Base-by-base conservation (phyloP, 2,329 filamentous ascomycete genomes). In the Botrytis elliptica region DNA sequence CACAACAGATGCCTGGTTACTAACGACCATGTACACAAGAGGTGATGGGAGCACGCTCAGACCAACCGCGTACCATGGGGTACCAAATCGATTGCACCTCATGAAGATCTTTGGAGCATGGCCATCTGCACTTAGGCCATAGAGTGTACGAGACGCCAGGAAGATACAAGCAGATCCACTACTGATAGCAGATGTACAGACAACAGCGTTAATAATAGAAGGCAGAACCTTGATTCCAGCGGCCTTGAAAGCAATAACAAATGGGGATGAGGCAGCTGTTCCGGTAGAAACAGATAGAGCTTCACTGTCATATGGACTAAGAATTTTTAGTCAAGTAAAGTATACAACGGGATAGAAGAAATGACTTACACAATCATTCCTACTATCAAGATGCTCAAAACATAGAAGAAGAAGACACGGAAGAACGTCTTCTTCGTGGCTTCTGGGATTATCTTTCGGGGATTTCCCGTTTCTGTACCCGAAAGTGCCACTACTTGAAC, bases 191-290 rank as follows among this genome's bases (percentile, higher is more conserved):
- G 70, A 72, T 0, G 90, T 92, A 77, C 94, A 85, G 77, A 95
- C 91, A 46, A 94, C 86, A 52, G 91, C 92, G 80, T 95, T 95
- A 82, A 95, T 91, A 71, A 95, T 88, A 12, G 89, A 90, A 0
- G 92, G 90, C 6, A 95, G 87, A 5, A 87, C 90, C 14, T 85
- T 86, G 74, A 95, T 90, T 1, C 90, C 89, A 1, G 92, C 92
- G 33, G 88, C 87, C 16, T 87, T 85, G 59, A 91, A 90, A 29
- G 92, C 92, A 76, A 95, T 92, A 73, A 95, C 92, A 79, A 91
- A 93, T 20, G 91, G 91, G 3, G 82, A 84, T 78, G 87, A 84
- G 1, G 86, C 86, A 12, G 87, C 85, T 67, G 84, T 80, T 78
- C 85, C 82, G 1, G 75, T 77, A 6, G 75, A 77, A 9, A 44